phyloP scores from a whole-genome alignment of 495 filamentous ascomycete species.

The Geoglossum glabrum region DNA sequence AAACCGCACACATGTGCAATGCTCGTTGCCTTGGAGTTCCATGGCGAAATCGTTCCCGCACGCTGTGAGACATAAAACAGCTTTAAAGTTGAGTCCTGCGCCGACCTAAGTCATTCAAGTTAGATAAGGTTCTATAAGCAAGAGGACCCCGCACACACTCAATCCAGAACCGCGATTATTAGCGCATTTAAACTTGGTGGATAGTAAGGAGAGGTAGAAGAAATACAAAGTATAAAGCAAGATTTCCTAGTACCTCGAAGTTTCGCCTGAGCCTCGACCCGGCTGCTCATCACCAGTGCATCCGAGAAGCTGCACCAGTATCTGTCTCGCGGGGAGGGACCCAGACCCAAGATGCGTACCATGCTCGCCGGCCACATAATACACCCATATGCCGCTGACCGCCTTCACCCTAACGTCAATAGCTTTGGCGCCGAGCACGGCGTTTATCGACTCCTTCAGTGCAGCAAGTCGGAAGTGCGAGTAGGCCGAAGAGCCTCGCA shows the following conservation, averaged over 20 bases:
- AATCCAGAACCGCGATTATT: not conserved
- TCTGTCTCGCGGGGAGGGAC: not conserved
- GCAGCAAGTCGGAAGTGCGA: constrained; percentile 1
- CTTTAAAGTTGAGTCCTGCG: not conserved
- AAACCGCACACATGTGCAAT: constrained; percentile 87
- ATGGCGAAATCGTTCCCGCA: constrained; percentile 73
- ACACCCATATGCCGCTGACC: not conserved
- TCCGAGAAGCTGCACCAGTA: not conserved
- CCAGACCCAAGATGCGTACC: not conserved
- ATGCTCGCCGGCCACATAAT: not conserved
- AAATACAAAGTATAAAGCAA: no score
- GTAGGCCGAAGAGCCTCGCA: not conserved
- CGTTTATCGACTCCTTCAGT: not conserved
- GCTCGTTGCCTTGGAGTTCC: constrained; percentile 88
- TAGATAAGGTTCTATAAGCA: not conserved
- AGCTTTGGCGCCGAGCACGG: not conserved
- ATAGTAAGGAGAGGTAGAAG: no score
- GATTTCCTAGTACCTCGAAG: not conserved
- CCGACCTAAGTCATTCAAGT: not conserved
- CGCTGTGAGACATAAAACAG: constrained; percentile 59
- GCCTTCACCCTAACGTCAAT: not conserved
- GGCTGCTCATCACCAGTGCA: not conserved
- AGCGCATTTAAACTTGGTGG: no score
- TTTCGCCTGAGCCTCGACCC: not conserved
- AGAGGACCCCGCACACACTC: no score